Evolutionary conservation across 1,284 basidiomycete genomes (phyloP).

Genomic region (Schizophyllum amplum): DNA sequence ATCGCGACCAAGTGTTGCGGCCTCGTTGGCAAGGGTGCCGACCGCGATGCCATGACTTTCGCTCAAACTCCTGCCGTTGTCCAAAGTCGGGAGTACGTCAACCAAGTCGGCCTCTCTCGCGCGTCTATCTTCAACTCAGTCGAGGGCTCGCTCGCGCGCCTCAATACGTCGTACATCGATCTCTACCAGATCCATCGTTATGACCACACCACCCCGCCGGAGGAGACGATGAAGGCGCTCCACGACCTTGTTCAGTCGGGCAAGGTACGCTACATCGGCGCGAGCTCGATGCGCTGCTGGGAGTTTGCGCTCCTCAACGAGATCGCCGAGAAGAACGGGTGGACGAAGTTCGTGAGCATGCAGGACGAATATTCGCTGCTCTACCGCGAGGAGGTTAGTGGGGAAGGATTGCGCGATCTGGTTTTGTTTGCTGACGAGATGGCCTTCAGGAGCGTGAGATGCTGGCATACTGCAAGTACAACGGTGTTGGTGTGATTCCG

Average conservation of each 20-base stretch:
- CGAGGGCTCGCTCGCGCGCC: conserved; percentile 32
- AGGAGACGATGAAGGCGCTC: conserved; percentile 39
- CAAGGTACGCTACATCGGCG: conserved; percentile 36
- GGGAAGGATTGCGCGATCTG: neutral
- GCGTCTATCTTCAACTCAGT: conserved; percentile 37
- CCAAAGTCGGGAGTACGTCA: conserved; percentile 22
- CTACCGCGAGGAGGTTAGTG: conserved; percentile 30
- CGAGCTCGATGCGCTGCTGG: conserved; percentile 35
- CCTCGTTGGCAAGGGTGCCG: conserved; percentile 8
- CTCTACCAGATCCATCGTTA: conserved; percentile 37
- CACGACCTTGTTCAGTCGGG: conserved; percentile 35
- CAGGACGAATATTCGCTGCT: conserved; percentile 28
- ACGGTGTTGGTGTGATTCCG: conserved; percentile 38
- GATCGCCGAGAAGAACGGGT: conserved; percentile 23
- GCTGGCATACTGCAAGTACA: conserved; percentile 35
- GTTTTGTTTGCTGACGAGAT: neutral
- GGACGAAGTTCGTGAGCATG: conserved; percentile 30
- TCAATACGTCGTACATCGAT: conserved; percentile 38
- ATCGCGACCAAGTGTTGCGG: conserved; percentile 33
- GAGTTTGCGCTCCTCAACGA: conserved; percentile 34
- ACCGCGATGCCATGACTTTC: conserved; percentile 6
- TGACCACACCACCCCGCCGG: conserved; percentile 24
- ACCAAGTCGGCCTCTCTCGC: conserved; percentile 35
- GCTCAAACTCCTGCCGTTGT: conserved; percentile 15
- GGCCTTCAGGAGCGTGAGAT: conserved; percentile 36